These are phyloP conservation scores for Argentina anserina DNA, from an alignment of 306 rosid species.

Conservation along the genomic window DNA sequence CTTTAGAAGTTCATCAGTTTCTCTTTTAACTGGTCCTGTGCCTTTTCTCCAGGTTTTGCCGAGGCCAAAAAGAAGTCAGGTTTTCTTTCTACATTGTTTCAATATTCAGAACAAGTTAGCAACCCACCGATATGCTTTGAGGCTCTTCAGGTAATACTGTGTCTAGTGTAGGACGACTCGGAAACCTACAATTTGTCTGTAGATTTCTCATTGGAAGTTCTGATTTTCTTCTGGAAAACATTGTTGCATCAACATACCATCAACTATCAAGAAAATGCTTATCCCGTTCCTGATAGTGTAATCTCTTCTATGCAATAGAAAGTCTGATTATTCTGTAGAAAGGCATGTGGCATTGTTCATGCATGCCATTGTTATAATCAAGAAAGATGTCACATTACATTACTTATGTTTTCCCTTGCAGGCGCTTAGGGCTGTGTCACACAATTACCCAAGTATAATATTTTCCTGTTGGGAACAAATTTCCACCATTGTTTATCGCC, in stretches of 20 bases:
- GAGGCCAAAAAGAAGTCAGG: slow-evolving; percentile 51
- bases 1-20: background rate
- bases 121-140: slow-evolving; percentile 70
- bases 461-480: slow-evolving; percentile 68
- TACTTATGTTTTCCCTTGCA: slow-evolving; percentile 29
- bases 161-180: background rate
- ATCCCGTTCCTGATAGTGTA: background rate
- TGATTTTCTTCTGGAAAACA: slow-evolving; percentile 5
- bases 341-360: background rate
- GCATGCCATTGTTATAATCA: background rate
- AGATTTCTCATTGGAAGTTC: background rate
- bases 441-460: slow-evolving; percentile 72
- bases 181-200: slow-evolving; percentile 10
- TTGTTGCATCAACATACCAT: background rate
- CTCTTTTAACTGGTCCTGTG: slow-evolving; percentile 19
- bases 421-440: slow-evolving; percentile 83
- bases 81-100: slow-evolving; percentile 56
- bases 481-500: slow-evolving; percentile 50
- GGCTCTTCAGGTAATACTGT: slow-evolving; percentile 80
- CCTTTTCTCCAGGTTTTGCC: slow-evolving; percentile 37
- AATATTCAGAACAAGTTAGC: slow-evolving; percentile 53
- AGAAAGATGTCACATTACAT: background rate
- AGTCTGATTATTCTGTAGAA: background rate
- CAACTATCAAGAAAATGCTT: background rate
- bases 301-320: background rate